Conservation (phyloP, 1,284 basidiomycete genomes). For the Puccinia horiana region DNA sequence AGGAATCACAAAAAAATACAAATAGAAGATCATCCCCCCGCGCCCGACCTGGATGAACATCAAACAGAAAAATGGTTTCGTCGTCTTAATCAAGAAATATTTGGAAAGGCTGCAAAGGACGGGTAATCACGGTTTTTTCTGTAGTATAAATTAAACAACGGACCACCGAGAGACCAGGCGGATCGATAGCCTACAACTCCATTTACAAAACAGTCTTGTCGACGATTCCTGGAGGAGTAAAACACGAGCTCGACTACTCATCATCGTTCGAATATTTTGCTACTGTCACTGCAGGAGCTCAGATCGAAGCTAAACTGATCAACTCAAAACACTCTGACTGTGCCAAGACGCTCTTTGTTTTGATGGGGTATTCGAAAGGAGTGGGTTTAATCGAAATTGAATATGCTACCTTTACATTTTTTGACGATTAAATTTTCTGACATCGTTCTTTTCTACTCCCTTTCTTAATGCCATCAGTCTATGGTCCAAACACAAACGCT, state of each 20-base stretch:
- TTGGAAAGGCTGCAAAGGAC: too few species aligned
- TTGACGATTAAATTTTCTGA: too few species aligned
- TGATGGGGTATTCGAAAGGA: slow-evolving; percentile 43
- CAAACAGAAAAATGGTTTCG: too few species aligned
- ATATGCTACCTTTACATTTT: background rate
- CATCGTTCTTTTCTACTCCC: too few species aligned
- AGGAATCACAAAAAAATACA: too few species aligned
- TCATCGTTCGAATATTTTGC: slow-evolving; percentile 15
- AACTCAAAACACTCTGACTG: background rate
- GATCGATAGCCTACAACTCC: background rate
- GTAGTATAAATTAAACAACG: too few species aligned
- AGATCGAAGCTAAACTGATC: background rate
- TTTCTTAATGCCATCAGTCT: background rate
- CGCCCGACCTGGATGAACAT: too few species aligned
- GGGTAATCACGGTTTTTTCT: too few species aligned
- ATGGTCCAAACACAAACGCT: slow-evolving; percentile 36
- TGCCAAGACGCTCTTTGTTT: slow-evolving; percentile 25
- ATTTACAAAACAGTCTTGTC: background rate
- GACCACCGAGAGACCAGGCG: slow-evolving; percentile 6
- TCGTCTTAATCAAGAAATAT: too few species aligned
- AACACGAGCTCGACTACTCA: slow-evolving; percentile 18
- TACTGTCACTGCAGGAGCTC: slow-evolving; percentile 16
- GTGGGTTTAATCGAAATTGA: too few species aligned
- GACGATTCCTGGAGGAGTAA: slow-evolving; percentile 16
- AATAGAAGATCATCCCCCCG: too few species aligned